A percentile compares a stretch with the other conserved stretches of the same genome.
Evolutionary conservation across 441 rosid genomes (phyloP).

Genomic region (Populus hybrid): DNA sequence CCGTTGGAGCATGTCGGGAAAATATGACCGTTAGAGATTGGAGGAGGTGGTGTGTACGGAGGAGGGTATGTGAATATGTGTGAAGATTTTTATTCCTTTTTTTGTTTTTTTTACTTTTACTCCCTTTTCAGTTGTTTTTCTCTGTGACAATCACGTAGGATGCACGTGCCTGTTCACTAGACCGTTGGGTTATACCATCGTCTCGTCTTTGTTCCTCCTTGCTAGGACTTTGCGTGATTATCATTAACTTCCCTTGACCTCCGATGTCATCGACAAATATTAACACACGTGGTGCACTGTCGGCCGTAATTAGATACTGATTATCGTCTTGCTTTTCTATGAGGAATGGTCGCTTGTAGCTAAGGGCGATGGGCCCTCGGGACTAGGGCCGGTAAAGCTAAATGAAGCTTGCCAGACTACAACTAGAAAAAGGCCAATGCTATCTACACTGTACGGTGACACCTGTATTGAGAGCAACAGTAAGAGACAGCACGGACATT

Average conservation of each 20-base stretch:
- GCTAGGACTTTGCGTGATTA: background rate
- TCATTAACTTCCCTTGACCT: background rate
- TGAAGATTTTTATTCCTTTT: slow-evolving; percentile 11
- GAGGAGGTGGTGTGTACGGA: slow-evolving; percentile 50
- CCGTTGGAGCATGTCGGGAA: slow-evolving; percentile 89
- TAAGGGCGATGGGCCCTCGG: background rate
- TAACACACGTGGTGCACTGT: background rate
- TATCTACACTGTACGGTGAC: background rate
- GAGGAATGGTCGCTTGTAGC: background rate
- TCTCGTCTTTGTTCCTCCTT: background rate
- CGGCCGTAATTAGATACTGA: background rate
- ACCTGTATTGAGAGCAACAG: background rate
- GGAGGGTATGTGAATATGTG: slow-evolving; percentile 14
- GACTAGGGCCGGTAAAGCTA: background rate
- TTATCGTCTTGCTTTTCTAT: background rate
- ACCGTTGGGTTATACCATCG: slow-evolving; percentile 45
- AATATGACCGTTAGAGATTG: slow-evolving; percentile 83
- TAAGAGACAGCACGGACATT: background rate
- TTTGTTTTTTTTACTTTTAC: background rate
- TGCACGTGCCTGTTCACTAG: slow-evolving; percentile 49
- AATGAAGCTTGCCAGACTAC: background rate
- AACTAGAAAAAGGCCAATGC: too few relatives aligned
- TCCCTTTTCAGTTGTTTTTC: background rate
- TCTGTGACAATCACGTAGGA: slow-evolving; percentile 26
- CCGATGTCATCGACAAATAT: background rate